These are phyloP conservation scores for Isochrysis galbana DNA, from an alignment of 78 protist genomes.

Conservation along the genomic window DNA sequence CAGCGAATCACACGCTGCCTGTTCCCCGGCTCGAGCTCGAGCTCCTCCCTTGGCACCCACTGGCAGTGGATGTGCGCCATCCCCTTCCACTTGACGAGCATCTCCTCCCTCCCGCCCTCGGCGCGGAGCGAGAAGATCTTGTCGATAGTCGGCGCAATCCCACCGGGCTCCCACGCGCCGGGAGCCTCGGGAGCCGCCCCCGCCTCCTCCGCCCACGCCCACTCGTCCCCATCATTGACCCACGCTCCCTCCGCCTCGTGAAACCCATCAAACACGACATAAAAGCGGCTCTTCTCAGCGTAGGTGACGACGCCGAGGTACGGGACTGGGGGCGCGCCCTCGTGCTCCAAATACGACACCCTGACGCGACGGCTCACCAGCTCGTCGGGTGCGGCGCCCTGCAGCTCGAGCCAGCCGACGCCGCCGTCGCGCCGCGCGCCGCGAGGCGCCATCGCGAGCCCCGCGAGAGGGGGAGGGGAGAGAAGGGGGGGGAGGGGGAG, in stretches of 20 bases:
- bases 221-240: neutral
- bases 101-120: neutral
- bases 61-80: neutral
- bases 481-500: too few relatives aligned
- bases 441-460: too few relatives aligned
- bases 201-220: neutral
- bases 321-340: neutral
- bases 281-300: neutral
- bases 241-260: constrained; percentile 17
- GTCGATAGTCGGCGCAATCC: neutral
- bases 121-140: neutral
- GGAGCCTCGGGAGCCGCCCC: neutral
- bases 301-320: neutral
- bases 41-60: neutral
- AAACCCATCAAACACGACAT: neutral
- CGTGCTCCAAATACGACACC: neutral
- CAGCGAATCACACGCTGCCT: neutral
- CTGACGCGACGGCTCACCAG: neutral
- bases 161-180: neutral
- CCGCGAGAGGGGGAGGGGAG: too few relatives aligned
- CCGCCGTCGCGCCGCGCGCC: too few relatives aligned
- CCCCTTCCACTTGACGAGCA: constrained; percentile 37
- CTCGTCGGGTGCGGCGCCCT: neutral
- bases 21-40: neutral
- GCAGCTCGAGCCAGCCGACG: neutral